A percentile compares a stretch with the other conserved stretches of the same genome.
These are phyloP conservation scores for Mytilinidion resinicola DNA, from an alignment of 495 filamentous ascomycete species.

Conservation along the genomic window DNA sequence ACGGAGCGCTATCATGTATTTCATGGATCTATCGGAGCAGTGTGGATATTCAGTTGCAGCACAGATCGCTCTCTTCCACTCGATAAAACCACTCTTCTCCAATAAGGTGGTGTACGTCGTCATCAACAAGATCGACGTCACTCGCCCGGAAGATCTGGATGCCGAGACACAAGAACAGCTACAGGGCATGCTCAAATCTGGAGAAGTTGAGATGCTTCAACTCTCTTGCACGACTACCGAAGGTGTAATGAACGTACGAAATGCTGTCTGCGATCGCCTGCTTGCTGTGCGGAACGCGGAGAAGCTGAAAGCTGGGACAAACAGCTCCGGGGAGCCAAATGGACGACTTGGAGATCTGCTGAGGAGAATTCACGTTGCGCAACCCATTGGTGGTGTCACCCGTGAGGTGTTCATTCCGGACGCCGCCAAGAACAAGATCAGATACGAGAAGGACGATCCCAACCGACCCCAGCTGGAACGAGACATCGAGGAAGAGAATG, in stretches of 20 bases:
- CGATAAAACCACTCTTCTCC: conserved; percentile 91
- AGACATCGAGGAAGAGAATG: conserved; percentile 87
- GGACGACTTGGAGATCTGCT: conserved; percentile 83
- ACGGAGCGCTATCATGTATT: conserved; percentile 88
- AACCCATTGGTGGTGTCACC: conserved; percentile 71
- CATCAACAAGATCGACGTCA: conserved; percentile 96
- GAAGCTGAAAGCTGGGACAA: conserved; percentile 86
- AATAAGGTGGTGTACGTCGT: conserved; percentile 96
- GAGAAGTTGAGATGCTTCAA: conserved; percentile 84
- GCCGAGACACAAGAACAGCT: conserved; percentile 69
- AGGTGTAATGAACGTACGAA: conserved; percentile 89
- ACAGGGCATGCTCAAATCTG: conserved; percentile 70
- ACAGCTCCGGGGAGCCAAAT: conserved; percentile 61
- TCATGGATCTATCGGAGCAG: conserved; percentile 97
- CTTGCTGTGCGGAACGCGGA: conserved; percentile 88
- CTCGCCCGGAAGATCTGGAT: conserved; percentile 81
- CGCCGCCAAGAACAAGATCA: conserved; percentile 67
- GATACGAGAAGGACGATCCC: conserved; percentile 85
- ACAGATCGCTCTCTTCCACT: conserved; percentile 88
- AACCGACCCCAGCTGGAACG: conserved; percentile 69
- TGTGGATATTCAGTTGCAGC: conserved; percentile 91
- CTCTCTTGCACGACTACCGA: conserved; percentile 93
- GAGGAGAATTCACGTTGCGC: conserved; percentile 88
- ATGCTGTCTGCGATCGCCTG: conserved; percentile 85
- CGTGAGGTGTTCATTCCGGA: conserved; percentile 87